These are phyloP conservation scores for Mycena sp. DNA, from an alignment of 1,284 basidiomycete genomes.

Conservation along the genomic window DNA sequence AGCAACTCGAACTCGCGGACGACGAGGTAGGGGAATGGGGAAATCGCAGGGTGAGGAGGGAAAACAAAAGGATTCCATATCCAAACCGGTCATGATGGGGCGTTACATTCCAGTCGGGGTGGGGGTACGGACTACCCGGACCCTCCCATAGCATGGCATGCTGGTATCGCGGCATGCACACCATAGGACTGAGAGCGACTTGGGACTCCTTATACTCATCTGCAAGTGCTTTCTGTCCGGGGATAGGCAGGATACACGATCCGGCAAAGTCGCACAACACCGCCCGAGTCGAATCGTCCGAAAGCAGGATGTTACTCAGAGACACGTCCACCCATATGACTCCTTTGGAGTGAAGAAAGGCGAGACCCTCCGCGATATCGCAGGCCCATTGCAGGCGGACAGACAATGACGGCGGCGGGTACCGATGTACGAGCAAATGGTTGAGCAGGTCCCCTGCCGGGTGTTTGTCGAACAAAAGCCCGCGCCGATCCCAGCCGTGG, in stretches of 20 bases:
- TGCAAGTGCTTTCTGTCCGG: background rate
- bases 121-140: background rate
- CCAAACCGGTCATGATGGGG: slow-evolving; percentile 8
- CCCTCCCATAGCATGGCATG: slow-evolving; percentile 1
- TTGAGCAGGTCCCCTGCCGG: background rate
- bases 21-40: too few species aligned
- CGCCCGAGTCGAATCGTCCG: background rate
- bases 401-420: background rate
- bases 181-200: background rate
- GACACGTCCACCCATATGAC: slow-evolving; percentile 1
- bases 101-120: background rate
- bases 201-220: background rate
- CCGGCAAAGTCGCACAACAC: slow-evolving; percentile 1
- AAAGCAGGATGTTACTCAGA: background rate
- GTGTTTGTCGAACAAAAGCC: slow-evolving; percentile 5
- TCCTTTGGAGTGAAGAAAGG: background rate
- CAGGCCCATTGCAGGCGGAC: too few species aligned
- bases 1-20: background rate
- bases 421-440: background rate
- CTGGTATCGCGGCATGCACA: background rate
- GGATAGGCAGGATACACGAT: slow-evolving; percentile 1
- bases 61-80: slow-evolving; percentile 2
- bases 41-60: background rate
- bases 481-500: background rate
- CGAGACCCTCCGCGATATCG: background rate